Evolutionary conservation across 305 asterid species (phyloP), one percentile per base, ranked within the genome.

Genomic region (Euphrasia arctica): DNA sequence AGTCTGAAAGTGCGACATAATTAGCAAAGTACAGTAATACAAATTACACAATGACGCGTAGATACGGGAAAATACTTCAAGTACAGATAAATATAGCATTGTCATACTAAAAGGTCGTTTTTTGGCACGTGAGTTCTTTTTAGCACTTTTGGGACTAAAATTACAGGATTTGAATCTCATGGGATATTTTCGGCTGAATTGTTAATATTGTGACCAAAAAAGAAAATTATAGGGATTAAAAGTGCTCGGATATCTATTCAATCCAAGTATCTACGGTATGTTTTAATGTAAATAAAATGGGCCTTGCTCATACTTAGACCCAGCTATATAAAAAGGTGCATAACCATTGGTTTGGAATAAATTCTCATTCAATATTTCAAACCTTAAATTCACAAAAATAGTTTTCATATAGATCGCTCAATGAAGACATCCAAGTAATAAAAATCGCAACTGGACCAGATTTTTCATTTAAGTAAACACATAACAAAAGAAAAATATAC

Each of bases 1-100:
- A 58, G 78, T 70, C 95, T 89, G 87, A 67, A 74, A 73, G 32
- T 28, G 27, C 11, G 11, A 51, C 36, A 55, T 32, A 52, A 64
- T 64, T 22, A 75, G 76, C 48, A 52, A 66, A 64, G 32, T 9
- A 27, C 22, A 18, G 22, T 18, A 18, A 65, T 41, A 47, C 42
- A 59, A 59, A 56, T 34, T 48, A 31, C 7, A 58, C 18, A 56
- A 13, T 8, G 15, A 54, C 25, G 13, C 32, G 7, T 2, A 54
- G 4, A 54, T 27, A 42, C 31, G 11, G n/a, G 15, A 48, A 22
- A 7, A 5, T 28, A 25, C 10, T 41, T 6, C 9, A 48, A 6
- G 55, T 45, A 11, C 27, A 50, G 27, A 50, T n/a, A 50, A 49
- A 42, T 11, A 42, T 9, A 5, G 12, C 49, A 42, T 42, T 8